These are phyloP conservation scores for Petunia axillaris DNA, from an alignment of 257 asterid species.

Conservation along the genomic window DNA sequence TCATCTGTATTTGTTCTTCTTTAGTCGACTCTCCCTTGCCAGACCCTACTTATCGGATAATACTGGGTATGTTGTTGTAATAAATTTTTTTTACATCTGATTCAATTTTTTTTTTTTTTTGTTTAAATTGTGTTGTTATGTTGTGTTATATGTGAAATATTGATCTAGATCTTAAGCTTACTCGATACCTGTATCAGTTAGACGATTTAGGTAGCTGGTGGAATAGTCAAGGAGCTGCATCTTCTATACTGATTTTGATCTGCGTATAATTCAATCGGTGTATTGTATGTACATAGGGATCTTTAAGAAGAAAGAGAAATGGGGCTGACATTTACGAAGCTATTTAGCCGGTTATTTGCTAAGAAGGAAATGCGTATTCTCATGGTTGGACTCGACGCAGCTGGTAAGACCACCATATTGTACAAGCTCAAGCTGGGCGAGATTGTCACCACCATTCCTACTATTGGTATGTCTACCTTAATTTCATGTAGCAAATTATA, in stretches of 20 bases:
- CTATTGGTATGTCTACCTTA: slow-evolving; percentile 22
- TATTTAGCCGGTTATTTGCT: slow-evolving; percentile 23
- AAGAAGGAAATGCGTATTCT: slow-evolving; percentile 27
- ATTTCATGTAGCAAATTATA: neutral
- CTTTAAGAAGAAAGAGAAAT: slow-evolving; percentile 22
- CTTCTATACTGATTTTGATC: neutral
- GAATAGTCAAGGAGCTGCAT: neutral
- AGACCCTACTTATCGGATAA: too few relatives aligned
- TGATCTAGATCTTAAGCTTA: slow-evolving; percentile 12
- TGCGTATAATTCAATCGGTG: neutral
- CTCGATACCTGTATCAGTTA: neutral
- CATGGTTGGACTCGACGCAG: slow-evolving; percentile 26
- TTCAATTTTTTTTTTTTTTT: too few relatives aligned
- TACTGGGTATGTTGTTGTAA: too few relatives aligned
- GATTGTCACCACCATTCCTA: slow-evolving; percentile 25
- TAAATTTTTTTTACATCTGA: too few relatives aligned
- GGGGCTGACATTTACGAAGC: slow-evolving; percentile 25
- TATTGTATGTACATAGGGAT: slow-evolving; percentile 9
- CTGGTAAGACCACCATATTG: slow-evolving; percentile 29
- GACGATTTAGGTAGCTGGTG: neutral
- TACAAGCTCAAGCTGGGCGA: slow-evolving; percentile 26
- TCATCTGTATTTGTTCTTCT: too few relatives aligned
- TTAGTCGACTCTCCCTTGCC: too few relatives aligned
- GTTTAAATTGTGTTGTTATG: too few relatives aligned
- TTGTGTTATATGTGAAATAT: neutral